Conservation (phyloP, 208 protist species). For the Naegleria lovaniensis region DNA sequence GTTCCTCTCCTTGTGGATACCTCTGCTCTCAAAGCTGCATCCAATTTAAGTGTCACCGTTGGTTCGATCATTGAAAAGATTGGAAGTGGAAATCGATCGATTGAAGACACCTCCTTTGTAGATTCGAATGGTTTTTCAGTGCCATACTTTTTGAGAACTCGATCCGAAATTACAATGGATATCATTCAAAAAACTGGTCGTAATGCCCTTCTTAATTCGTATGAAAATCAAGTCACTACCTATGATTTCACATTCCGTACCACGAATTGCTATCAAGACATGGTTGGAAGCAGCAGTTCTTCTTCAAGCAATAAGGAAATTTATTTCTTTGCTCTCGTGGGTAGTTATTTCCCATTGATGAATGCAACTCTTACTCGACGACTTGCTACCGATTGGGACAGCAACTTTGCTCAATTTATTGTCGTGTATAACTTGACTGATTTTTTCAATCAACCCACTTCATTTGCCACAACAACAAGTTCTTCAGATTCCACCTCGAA, state of each 20-base stretch:
- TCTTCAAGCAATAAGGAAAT: not conserved
- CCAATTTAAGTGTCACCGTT: not conserved
- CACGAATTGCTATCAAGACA: not conserved
- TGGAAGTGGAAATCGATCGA: not conserved
- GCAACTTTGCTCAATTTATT: not conserved
- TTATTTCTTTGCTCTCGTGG: not conserved
- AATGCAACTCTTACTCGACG: not conserved
- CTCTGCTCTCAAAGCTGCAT: not conserved
- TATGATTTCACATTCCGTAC: not conserved
- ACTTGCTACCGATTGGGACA: not conserved
- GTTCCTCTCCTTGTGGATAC: not conserved
- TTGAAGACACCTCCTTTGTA: not conserved
- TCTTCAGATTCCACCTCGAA: too few species aligned
- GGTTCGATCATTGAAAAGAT: not conserved
- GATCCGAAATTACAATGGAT: not conserved
- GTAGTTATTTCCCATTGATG: not conserved
- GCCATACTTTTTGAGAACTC: not conserved
- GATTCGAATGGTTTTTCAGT: not conserved
- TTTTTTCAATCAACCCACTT: not conserved
- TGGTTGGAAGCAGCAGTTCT: not conserved
- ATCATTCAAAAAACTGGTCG: not conserved
- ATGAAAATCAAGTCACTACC: not conserved
- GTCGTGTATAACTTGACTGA: not conserved
- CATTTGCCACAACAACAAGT: too few species aligned
- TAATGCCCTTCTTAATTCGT: not conserved